These are phyloP conservation scores for Fusarium verticillioides DNA, from an alignment of 2,329 filamentous ascomycete species.

Conservation along the genomic window DNA sequence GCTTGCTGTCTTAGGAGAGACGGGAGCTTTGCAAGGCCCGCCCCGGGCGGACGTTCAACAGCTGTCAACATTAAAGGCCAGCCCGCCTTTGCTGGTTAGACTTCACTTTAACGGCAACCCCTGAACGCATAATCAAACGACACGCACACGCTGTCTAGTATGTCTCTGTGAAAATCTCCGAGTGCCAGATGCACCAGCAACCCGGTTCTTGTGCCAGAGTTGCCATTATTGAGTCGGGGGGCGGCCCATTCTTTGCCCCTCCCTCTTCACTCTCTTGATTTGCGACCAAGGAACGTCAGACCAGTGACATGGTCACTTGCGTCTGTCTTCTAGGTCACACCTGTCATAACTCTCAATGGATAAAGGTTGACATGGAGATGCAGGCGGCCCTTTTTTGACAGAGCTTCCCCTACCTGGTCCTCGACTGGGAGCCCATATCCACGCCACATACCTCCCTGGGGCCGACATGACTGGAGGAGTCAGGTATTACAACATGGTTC, in stretches of 20 bases:
- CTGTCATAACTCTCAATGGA: neutral
- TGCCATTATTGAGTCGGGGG: neutral
- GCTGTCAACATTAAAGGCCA: neutral
- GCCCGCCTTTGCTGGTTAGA: neutral
- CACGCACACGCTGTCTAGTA: neutral
- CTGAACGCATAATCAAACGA: neutral
- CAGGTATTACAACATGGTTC: slow-evolving; percentile 16
- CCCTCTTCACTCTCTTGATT: neutral
- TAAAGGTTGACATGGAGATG: slow-evolving; percentile 7
- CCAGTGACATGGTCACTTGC: neutral
- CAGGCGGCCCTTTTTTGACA: slow-evolving; percentile 27
- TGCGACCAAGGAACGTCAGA: neutral
- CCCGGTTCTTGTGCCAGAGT: neutral
- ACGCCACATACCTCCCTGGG: slow-evolving; percentile 38
- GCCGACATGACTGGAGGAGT: slow-evolving; percentile 18
- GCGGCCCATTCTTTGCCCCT: neutral
- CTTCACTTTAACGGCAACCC: neutral
- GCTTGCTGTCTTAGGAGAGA: neutral
- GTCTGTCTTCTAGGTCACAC: neutral
- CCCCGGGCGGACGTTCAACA: slow-evolving; percentile 16
- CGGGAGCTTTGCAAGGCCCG: slow-evolving; percentile 30
- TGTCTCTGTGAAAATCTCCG: neutral
- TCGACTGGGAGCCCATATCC: slow-evolving; percentile 32
- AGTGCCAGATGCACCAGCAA: neutral
- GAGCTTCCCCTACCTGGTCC: slow-evolving; percentile 12